Percentiles rank a stretch among this genome's conserved stretches.
phyloP scores from a whole-genome alignment of 2,329 filamentous ascomycete genomes.

The Aspergillus pseudotamarii region DNA sequence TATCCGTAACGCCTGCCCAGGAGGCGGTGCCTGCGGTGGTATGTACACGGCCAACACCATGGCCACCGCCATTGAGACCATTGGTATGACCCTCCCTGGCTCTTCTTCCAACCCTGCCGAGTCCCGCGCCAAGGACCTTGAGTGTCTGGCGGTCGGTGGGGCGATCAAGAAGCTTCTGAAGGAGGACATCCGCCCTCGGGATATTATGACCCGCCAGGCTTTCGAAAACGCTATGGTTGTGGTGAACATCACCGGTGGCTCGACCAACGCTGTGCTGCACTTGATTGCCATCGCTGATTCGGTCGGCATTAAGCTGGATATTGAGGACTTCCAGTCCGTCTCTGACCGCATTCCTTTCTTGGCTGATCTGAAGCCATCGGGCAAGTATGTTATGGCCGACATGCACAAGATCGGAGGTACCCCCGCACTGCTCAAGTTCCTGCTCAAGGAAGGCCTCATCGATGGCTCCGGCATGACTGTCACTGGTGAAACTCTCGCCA shows the following conservation, averaged over 20 bases:
- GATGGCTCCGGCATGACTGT: slow-evolving; percentile 64
- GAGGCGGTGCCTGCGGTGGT: slow-evolving; percentile 80
- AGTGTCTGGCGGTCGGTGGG: slow-evolving; percentile 71
- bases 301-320: slow-evolving; percentile 77
- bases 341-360: slow-evolving; percentile 79
- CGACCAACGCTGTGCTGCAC: slow-evolving; percentile 84
- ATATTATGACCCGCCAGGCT: slow-evolving; percentile 77
- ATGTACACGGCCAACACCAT: slow-evolving; percentile 83
- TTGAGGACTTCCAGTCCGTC: slow-evolving; percentile 84
- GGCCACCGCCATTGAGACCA: slow-evolving; percentile 72
- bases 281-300: slow-evolving; percentile 81
- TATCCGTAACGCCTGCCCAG: slow-evolving; percentile 87
- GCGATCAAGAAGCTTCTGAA: slow-evolving; percentile 75
- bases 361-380: slow-evolving; percentile 79
- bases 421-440: slow-evolving; percentile 59
- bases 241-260: slow-evolving; percentile 79
- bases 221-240: slow-evolving; percentile 86
- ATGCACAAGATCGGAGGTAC: slow-evolving; percentile 61
- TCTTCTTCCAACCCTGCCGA: slow-evolving; percentile 80
- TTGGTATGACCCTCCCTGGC: slow-evolving; percentile 79
- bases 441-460: slow-evolving; percentile 61
- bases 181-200: slow-evolving; percentile 75
- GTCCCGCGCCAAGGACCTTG: slow-evolving; percentile 68
- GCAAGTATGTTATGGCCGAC: slow-evolving; percentile 65
- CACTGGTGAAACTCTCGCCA: slow-evolving; percentile 60